Evolutionary conservation across 164 flowering plant genomes (phyloP), one percentile per base, ranked within the genome.

Genomic region (Magnolia kwangsiensis): DNA sequence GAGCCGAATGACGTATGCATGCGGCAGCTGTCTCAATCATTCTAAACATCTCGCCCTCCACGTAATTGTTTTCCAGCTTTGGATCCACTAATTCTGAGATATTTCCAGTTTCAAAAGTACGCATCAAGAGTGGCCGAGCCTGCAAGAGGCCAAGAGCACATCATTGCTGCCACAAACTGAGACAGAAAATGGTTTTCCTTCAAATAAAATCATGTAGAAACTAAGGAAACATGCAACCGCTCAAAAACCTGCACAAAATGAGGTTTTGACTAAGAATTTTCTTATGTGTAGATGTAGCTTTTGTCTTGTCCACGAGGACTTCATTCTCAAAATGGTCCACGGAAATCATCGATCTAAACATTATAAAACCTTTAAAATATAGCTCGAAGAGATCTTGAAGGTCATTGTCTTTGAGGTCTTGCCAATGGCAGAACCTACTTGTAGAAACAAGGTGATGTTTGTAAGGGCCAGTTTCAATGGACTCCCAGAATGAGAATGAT

Each of bases 21-120:
- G 91, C 92, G 51, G 94, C 91, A 58, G 94, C 94, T 63, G 89
- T 79, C 82, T 88, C 92, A 31, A 89, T 81, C 94, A 90, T 90
- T 81, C 82, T 84, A 29, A 85, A 51, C 87, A 90, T 80, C 77
- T 90, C 88, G 13, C 81, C 72, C 78, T 86, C 88, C 20, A 85
- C 87, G 63, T 86, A 90, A n/a, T 80, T 82, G 51, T 86, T 86
- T 74, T 74, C 87, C 55, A 90, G 91, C 80, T 87, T 81, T 51
- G 88, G 82, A 83, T 90, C 94, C 71, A 82, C 85, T 63, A 90
- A 27, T 69, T 81, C 87, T 68, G 84, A 45, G 18, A 89, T 64
- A 51, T 88, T 85, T 21, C 90, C 87, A 8, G 88, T 85, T 72
- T 88, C 90, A 78, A 90, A 75, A 50, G 92, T 89, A 6, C 27